These are phyloP conservation scores for Keithomyces neogunnii DNA, from an alignment of 2,329 filamentous ascomycete genomes.

Conservation along the genomic window DNA sequence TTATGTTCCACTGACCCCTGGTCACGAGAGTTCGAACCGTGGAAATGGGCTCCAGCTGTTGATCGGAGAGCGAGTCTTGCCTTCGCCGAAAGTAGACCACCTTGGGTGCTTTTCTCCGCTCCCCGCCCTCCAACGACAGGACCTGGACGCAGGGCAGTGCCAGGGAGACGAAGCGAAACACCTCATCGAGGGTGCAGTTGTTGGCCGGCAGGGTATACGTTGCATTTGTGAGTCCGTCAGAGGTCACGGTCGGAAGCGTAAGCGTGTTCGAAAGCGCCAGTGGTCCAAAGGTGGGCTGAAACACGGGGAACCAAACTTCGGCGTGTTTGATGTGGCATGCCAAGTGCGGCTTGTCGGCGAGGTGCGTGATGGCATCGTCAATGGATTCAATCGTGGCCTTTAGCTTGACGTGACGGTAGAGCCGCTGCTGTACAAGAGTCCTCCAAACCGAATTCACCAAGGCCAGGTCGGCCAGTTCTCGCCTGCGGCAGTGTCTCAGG, in stretches of 20 bases:
- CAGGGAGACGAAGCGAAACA: slow-evolving; percentile 53
- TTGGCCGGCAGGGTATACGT: slow-evolving; percentile 52
- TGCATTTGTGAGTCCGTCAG: slow-evolving; percentile 46
- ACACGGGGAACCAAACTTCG: slow-evolving; percentile 72
- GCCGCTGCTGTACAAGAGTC: slow-evolving; percentile 57
- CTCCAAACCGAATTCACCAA: slow-evolving; percentile 58
- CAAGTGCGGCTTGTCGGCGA: slow-evolving; percentile 49
- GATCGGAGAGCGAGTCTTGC: slow-evolving; percentile 12
- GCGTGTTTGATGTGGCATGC: slow-evolving; percentile 60
- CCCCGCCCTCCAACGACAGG: slow-evolving; percentile 67
- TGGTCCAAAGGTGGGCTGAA: slow-evolving; percentile 46
- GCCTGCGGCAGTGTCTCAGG: slow-evolving; percentile 57
- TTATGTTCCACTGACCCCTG: slow-evolving; percentile 71
- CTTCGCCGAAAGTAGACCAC: slow-evolving; percentile 32
- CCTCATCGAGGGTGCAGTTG: slow-evolving; percentile 62
- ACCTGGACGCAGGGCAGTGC: slow-evolving; percentile 54
- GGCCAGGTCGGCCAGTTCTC: slow-evolving; percentile 58
- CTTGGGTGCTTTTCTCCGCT: slow-evolving; percentile 65
- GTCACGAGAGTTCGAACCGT: slow-evolving; percentile 59
- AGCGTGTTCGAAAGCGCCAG: slow-evolving; percentile 33
- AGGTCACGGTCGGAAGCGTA: slow-evolving; percentile 42
- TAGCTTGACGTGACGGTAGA: slow-evolving; percentile 69
- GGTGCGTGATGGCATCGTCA: slow-evolving; percentile 51
- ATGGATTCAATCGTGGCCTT: slow-evolving; percentile 61
- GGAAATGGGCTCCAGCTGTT: slow-evolving; percentile 27